Evolutionary conservation across 2,329 filamentous ascomycete genomes (phyloP).

Genomic region (Aspergillus sp.): DNA sequence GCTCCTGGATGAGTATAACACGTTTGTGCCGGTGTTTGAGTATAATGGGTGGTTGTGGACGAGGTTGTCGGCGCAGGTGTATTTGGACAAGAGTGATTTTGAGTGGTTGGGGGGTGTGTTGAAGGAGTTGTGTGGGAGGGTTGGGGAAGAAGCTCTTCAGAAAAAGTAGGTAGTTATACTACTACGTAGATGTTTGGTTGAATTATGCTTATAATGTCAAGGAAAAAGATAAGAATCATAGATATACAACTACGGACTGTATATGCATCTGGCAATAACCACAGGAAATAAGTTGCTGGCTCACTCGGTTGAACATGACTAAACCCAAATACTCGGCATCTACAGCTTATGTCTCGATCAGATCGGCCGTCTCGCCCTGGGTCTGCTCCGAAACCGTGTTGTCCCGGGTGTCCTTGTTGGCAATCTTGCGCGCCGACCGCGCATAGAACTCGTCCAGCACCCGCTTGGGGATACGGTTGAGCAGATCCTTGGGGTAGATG

Average conservation of each 20-base stretch:
- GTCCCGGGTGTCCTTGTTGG: conserved; percentile 52
- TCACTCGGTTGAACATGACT: conserved; percentile 15
- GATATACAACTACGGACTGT: conserved; percentile 21
- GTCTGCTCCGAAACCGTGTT: conserved; percentile 36
- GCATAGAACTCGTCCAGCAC: conserved; percentile 81
- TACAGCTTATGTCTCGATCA: conserved; percentile 43
- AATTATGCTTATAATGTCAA: no score
- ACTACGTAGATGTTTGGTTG: no score
- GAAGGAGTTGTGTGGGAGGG: conserved; percentile 57
- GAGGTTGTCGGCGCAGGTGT: conserved; percentile 78
- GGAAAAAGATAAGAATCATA: no score
- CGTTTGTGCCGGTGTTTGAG: conserved; percentile 67
- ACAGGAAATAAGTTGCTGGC: conserved; percentile 15
- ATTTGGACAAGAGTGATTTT: conserved; percentile 78
- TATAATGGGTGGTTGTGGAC: conserved; percentile 68
- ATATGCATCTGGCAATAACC: conserved; percentile 12
- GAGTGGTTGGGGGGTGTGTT: conserved; percentile 65
- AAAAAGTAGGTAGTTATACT: no score
- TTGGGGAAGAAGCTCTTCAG: conserved; percentile 43
- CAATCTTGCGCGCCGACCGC: conserved; percentile 50
- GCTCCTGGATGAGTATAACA: conserved; percentile 64
- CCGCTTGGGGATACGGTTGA: conserved; percentile 91
- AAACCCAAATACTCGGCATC: neutral
- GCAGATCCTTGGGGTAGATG: conserved; percentile 96
- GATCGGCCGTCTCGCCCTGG: conserved; percentile 35